Conservation (phyloP, 176 grass and related monocot species). For the Oryza longistaminata region DNA sequence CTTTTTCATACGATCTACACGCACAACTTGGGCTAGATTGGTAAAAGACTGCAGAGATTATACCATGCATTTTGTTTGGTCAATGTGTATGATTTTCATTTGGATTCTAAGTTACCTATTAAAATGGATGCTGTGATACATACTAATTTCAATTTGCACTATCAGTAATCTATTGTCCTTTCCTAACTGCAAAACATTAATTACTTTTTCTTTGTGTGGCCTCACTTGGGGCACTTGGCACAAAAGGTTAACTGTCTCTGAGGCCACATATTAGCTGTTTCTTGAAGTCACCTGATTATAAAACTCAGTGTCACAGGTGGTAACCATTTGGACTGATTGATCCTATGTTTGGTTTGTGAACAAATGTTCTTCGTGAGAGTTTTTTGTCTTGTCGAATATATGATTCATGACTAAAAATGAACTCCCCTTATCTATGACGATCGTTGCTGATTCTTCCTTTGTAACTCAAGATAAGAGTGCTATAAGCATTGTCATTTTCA, state of each 20-base stretch:
- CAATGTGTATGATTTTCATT: neutral
- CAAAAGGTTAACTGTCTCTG: neutral
- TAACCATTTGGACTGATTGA: neutral
- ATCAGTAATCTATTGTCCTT: neutral
- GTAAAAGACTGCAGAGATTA: neutral
- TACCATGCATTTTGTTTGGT: conserved; percentile 2
- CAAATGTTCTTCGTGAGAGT: neutral
- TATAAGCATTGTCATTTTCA: neutral
- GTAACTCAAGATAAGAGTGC: conserved; percentile 1
- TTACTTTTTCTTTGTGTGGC: neutral
- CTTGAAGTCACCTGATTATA: neutral
- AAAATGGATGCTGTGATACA: neutral
- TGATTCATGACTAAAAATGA: neutral
- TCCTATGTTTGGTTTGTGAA: neutral
- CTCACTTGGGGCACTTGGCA: neutral
- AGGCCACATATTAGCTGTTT: conserved; percentile 14
- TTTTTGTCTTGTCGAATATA: neutral
- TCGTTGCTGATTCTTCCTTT: neutral
- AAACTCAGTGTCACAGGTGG: neutral
- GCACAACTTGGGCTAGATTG: conserved; percentile 7
- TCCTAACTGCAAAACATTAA: neutral
- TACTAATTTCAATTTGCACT: neutral
- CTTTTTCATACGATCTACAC: neutral
- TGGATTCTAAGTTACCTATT: conserved; percentile 23
- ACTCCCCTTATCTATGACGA: neutral